phyloP scores from a whole-genome alignment of 257 asterid species.

The Capsicum rhomboideum region DNA sequence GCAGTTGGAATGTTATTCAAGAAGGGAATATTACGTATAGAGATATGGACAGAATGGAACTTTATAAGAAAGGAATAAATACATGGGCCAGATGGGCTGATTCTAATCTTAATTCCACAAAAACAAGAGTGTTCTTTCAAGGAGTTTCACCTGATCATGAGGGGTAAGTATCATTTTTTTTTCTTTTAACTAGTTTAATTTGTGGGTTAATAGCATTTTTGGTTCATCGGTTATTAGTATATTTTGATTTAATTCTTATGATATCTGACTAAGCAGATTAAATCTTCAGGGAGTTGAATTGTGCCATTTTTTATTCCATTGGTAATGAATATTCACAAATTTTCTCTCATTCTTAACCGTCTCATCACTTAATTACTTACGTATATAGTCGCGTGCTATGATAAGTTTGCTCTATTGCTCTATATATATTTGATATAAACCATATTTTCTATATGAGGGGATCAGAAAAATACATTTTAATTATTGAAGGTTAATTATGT shows the following conservation, averaged over 20 bases:
- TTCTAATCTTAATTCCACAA: conserved; percentile 19
- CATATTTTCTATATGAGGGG: background rate
- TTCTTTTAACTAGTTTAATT: background rate
- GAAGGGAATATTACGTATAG: conserved; percentile 19
- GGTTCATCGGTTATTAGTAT: background rate
- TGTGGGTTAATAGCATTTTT: background rate
- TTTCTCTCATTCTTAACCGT: background rate
- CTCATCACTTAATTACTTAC: background rate
- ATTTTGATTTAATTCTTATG: background rate
- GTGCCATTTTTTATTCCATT: background rate
- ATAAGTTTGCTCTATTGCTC: too few species aligned
- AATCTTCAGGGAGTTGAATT: background rate
- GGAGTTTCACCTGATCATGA: conserved; percentile 62
- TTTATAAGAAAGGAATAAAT: conserved; percentile 35
- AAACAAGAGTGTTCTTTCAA: conserved; percentile 41
- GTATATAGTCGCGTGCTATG: too few species aligned
- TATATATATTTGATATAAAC: too few species aligned
- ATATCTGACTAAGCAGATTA: background rate
- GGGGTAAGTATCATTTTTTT: conserved; percentile 13
- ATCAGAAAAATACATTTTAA: background rate
- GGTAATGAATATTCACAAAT: background rate
- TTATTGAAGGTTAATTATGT: background rate
- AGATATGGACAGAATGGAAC: conserved; percentile 42
- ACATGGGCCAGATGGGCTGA: conserved; percentile 61
- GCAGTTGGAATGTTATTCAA: conserved; percentile 54